Evolutionary conservation across 805 yeast genomes (phyloP), one percentile per base, ranked within the genome.

Genomic region (Yarrowia sp.): DNA sequence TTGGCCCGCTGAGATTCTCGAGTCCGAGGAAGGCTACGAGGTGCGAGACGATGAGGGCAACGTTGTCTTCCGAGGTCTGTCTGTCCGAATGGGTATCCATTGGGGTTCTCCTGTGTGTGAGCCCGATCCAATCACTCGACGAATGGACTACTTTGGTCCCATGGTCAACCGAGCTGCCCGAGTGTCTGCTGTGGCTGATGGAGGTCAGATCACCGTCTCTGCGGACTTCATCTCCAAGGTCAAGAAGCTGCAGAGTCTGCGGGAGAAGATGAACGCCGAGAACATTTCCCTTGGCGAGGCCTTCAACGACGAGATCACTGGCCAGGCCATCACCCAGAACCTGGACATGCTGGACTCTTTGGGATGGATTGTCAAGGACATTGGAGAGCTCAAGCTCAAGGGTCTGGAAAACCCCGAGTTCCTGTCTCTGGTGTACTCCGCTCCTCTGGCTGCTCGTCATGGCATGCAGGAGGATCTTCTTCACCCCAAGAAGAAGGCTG

Each of bases 111-210:
- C 99, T 0, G 98, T 94, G 50, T 91, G 97, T 74, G 99, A 95
- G 77, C 85, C 89, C 8, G 99, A 95, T 80, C 89, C 94, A 70
- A 93, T 93, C 67, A 95, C 99, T 0, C 87, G 92, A 73, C 87
- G 99, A 81, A 95, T 95, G 99, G 99, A 95, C 79, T 95, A 95
- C 78, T 90, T 95, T 74, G 99, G 99, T 0, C 99, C 99, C 0
- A 93, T 95, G 92, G 99, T 95, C 41, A 95, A 95, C 75, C 84
- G 97, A 65, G 91, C 99, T 0, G 89, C 98, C 1, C 84, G 99
- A 74, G 94, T 95, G 35, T 89, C 93, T 75, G 90, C 97, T 8
- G 90, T 91, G 64, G 99, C 99, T 0, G 97, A 92, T 78, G 99
- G 99, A 70, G 99, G 99, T n/a, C 97, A 94, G 78, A 91, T 94